Percentiles rank a stretch among this genome's conserved stretches.
Conservation (phyloP, 306 rosid genomes). For the Prinsepia uniflora region DNA sequence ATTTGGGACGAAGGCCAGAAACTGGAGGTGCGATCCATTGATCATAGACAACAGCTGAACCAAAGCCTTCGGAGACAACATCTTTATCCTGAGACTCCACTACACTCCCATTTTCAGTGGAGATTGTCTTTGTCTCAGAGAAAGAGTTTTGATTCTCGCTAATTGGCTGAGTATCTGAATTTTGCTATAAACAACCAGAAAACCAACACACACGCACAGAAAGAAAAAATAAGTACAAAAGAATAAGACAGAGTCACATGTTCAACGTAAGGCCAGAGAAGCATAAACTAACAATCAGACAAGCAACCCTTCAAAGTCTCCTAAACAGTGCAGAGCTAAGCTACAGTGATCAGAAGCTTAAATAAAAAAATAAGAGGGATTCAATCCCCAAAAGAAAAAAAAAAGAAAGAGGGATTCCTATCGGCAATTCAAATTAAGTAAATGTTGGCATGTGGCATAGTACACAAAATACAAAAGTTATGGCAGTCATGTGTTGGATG, state of each 20-base stretch:
- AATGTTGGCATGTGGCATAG: too few species aligned
- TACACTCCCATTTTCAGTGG: conserved; percentile 63
- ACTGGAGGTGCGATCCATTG: conserved; percentile 74
- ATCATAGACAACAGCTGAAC: conserved; percentile 68
- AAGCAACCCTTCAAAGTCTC: neutral
- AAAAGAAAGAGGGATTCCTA: neutral
- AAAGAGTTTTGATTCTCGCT: conserved; percentile 64
- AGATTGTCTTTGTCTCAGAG: conserved; percentile 69
- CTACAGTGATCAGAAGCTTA: neutral
- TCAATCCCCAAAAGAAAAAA: too few species aligned
- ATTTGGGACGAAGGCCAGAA: conserved; percentile 67
- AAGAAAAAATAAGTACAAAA: conserved; percentile 1
- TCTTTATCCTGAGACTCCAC: conserved; percentile 70
- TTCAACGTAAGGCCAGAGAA: neutral
- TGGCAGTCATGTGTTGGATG: neutral
- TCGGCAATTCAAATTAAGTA: too few species aligned
- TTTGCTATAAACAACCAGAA: conserved; percentile 45
- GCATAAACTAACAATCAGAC: neutral
- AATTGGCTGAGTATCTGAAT: conserved; percentile 59
- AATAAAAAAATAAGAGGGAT: too few species aligned
- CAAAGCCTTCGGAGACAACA: conserved; percentile 66
- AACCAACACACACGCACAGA: conserved; percentile 6
- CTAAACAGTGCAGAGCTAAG: neutral
- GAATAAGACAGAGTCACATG: neutral
- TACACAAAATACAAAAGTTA: neutral